Conservation (phyloP, 1,284 basidiomycete genomes). For the Austroboletus sp. region DNA sequence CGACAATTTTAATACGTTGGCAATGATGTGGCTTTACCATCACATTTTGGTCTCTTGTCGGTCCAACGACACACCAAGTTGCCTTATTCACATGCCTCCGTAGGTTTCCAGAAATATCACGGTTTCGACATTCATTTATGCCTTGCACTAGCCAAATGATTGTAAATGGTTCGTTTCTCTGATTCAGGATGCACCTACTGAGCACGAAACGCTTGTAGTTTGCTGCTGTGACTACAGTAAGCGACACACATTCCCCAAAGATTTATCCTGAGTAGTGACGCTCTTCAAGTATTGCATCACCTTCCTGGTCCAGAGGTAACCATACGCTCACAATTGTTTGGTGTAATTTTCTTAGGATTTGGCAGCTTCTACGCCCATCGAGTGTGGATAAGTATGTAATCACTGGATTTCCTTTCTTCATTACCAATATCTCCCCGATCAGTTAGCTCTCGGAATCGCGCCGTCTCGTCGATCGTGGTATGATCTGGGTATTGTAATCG, state of each 20-base stretch:
- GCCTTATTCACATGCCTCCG: conserved; percentile 7
- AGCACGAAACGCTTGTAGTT: conserved; percentile 2
- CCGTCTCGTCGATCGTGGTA: conserved; percentile 18
- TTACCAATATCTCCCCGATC: not conserved
- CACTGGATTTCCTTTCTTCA: not conserved
- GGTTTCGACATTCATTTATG: conserved; percentile 1
- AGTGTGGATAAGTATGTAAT: conserved; percentile 25
- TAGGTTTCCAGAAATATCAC: conserved; percentile 2
- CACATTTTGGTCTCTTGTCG: conserved; percentile 10
- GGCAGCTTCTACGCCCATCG: conserved; percentile 25
- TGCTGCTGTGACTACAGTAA: conserved; percentile 2
- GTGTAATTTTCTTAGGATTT: not conserved
- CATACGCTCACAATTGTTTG: not conserved
- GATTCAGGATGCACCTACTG: not conserved
- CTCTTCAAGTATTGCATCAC: conserved; percentile 12
- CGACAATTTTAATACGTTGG: conserved; percentile 10
- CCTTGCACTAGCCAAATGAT: conserved; percentile 1
- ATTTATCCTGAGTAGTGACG: not conserved
- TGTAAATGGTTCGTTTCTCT: conserved; percentile 2
- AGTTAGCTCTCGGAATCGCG: conserved; percentile 21
- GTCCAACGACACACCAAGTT: not conserved
- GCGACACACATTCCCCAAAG: not conserved
- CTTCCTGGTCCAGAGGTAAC: conserved; percentile 19
- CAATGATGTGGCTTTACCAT: not conserved
- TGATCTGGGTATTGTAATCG: not conserved